Base-by-base conservation (phyloP, 176 grass and related monocot species). In the Paspalum notatum region DNA sequence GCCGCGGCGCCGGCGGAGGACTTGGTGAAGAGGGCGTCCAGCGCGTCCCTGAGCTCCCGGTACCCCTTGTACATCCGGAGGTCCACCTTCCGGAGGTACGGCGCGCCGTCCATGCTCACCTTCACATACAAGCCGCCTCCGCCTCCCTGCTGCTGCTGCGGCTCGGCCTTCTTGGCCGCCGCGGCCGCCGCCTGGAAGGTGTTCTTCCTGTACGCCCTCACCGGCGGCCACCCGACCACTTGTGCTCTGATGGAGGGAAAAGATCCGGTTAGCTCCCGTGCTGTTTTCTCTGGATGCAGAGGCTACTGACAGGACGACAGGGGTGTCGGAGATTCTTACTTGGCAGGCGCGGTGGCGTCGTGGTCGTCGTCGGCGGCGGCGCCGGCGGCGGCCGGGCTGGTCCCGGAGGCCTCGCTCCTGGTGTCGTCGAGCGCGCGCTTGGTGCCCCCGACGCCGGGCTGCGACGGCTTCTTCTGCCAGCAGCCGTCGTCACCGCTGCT, bases 81-180 rank as follows among this genome's bases (percentile, higher is more conserved):
- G 74, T 98, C 92, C 48, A 94, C 89, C 85, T 98, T 94, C 53
- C 95, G 90, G 75, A 94, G 82, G 85, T 94, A 92, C 8, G 92
- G 95, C 44, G 90, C 95, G 14, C 95, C 95, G 65, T 98, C 95
- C 95, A 94, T 98, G 90, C 95, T 98, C 44, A 98, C 92, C 75
- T 98, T 98, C 71, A 94, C 87, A 4, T 80, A 94, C 51, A 89
- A 43, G 14, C 87, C 93, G 53, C 87, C 93, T 59, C 75, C 87
- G 1, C 16, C 45, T 63, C 79, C 79, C 72, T 81, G 78, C 85
- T 55, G 65, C 62, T 89, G 63, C 16, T 77, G 71, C 8, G 88
- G 84, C 14, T 61, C 75, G 38, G 44, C 76, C 53, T 65, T 87
- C 89, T 88, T 94, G 64, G 51, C 67, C 12, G 84, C 75, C 1